These are phyloP conservation scores for Pulveroboletus sp. DNA, from an alignment of 768 basidiomycete genomes.

Conservation along the genomic window DNA sequence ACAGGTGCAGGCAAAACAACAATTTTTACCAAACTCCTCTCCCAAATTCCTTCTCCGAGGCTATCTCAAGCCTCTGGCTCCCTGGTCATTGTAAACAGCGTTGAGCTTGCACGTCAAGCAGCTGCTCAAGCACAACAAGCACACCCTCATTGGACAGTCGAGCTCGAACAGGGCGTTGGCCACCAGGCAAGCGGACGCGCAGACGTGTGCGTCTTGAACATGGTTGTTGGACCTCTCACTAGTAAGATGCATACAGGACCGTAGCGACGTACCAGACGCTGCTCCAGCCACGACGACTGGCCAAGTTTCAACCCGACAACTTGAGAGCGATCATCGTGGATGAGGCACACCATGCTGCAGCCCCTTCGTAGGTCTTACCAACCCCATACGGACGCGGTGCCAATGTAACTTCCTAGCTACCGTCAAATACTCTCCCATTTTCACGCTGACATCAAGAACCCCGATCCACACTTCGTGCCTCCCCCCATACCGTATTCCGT, in stretches of 20 bases:
- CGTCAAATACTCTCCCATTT: constrained; percentile 82
- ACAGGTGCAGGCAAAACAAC: constrained; percentile 89
- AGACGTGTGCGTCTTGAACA: constrained; percentile 57
- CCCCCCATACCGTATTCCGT: constrained; percentile 45
- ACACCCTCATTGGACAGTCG: constrained; percentile 73
- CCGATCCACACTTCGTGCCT: constrained; percentile 40
- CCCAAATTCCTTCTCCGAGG: constrained; percentile 48
- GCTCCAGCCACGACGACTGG: constrained; percentile 53
- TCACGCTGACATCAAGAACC: constrained; percentile 56
- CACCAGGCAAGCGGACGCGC: constrained; percentile 74
- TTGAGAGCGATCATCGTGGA: constrained; percentile 82
- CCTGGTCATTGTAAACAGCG: constrained; percentile 82
- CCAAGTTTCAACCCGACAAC: constrained; percentile 65
- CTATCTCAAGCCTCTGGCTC: constrained; percentile 48
- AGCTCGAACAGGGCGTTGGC: constrained; percentile 85
- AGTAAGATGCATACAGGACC: constrained; percentile 44
- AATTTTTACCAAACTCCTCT: constrained; percentile 81
- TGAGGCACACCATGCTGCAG: constrained; percentile 94
- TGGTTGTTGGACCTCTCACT: neutral
- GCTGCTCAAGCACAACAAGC: constrained; percentile 62
- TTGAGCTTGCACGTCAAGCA: constrained; percentile 87
- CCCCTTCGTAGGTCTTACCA: constrained; percentile 66
- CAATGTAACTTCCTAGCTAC: constrained; percentile 46
- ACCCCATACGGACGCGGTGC: neutral
- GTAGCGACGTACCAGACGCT: constrained; percentile 89